A percentile compares a stretch with the other conserved stretches of the same genome.
These are phyloP conservation scores for Lunasporangiospora selenospora DNA, from an alignment of 192 early-diverging fungal species.

Conservation along the genomic window DNA sequence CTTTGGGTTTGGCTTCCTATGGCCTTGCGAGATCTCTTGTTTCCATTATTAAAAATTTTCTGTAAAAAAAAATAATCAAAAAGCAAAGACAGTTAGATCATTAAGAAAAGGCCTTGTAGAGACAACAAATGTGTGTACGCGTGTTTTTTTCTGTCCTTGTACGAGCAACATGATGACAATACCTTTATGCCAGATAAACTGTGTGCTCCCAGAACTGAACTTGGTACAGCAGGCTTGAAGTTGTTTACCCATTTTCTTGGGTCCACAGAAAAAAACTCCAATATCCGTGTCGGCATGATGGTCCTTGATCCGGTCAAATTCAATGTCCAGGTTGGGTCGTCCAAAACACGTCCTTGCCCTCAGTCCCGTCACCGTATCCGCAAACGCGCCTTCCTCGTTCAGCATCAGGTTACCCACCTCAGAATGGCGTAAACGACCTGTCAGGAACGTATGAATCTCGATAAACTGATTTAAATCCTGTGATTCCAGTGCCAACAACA, in stretches of 20 bases:
- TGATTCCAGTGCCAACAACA: constrained; percentile 70
- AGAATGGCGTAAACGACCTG: constrained; percentile 66
- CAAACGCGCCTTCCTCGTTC: constrained; percentile 55
- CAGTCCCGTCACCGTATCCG: constrained; percentile 57
- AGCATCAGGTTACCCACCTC: constrained; percentile 69
- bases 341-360: constrained; percentile 53
- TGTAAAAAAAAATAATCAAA: too few species aligned
- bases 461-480: constrained; percentile 68
- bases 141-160: too few species aligned
- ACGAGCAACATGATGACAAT: too few species aligned
- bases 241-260: constrained; percentile 62
- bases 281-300: constrained; percentile 64
- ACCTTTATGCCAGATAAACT: constrained; percentile 50
- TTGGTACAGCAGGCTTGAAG: constrained; percentile 49
- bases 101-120: too few species aligned
- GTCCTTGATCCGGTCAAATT: constrained; percentile 51
- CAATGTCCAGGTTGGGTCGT: constrained; percentile 56
- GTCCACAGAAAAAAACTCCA: constrained; percentile 83
- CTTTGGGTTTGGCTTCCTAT: too few species aligned
- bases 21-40: too few species aligned
- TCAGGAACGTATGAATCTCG: constrained; percentile 73
- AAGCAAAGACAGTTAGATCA: too few species aligned
- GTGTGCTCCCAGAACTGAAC: constrained; percentile 35
- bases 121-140: too few species aligned
- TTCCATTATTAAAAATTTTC: too few species aligned